Percentiles rank a stretch among this genome's conserved stretches.
phyloP scores from a whole-genome alignment of 179 eudicot species.

The Kewa caespitosa region DNA sequence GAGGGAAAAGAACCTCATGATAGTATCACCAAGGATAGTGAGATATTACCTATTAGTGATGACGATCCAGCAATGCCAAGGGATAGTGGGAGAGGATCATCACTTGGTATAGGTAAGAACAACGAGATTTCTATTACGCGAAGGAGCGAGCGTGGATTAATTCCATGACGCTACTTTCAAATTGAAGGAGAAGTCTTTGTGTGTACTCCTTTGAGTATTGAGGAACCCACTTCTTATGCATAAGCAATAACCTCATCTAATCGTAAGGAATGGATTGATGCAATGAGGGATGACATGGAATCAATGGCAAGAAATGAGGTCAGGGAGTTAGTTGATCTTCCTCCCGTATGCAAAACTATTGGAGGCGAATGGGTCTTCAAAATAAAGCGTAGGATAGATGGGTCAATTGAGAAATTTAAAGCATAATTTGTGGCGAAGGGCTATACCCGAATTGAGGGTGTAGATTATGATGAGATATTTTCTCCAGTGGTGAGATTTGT shows the following conservation, averaged over 20 bases:
- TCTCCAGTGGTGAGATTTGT: background rate
- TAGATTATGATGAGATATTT: background rate
- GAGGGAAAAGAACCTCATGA: background rate
- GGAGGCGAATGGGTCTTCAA: background rate
- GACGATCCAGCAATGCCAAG: background rate
- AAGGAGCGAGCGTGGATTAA: background rate
- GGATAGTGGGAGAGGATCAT: background rate
- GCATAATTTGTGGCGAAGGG: background rate
- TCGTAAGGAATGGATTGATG: background rate
- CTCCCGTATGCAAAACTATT: background rate
- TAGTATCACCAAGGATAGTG: background rate
- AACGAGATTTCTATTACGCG: background rate
- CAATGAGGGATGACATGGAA: background rate
- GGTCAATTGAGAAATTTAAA: background rate
- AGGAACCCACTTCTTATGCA: background rate
- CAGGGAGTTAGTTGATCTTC: constrained; percentile 11
- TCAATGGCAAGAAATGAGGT: constrained; percentile 2
- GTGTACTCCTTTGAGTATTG: background rate
- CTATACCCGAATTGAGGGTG: constrained; percentile 3
- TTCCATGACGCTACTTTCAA: background rate
- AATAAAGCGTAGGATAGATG: background rate
- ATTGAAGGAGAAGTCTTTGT: background rate
- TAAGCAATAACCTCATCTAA: background rate
- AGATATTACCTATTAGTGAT: background rate
- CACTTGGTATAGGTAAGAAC: background rate